These are phyloP conservation scores for Trypanosoma cruzi DNA, from an alignment of 208 protist genomes.

Conservation along the genomic window DNA sequence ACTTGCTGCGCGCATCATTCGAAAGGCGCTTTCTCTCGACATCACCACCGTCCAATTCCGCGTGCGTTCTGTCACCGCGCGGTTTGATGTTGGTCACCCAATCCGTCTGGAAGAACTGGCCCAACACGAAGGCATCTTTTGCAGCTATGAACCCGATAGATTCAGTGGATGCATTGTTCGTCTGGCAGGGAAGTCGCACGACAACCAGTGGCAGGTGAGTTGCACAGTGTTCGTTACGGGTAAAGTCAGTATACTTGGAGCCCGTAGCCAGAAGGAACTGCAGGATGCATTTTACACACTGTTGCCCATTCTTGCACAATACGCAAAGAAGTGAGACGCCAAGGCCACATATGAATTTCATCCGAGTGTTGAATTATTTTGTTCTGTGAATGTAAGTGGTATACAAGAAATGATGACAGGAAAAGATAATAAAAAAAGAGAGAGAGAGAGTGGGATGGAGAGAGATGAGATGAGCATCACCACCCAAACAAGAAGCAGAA, in stretches of 20 bases:
- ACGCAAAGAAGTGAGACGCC: slow-evolving; percentile 40
- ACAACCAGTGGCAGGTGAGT: slow-evolving; percentile 74
- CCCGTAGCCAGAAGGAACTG: slow-evolving; percentile 80
- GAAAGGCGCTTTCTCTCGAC: slow-evolving; percentile 69
- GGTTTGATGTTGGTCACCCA: slow-evolving; percentile 84
- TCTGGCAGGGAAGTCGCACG: slow-evolving; percentile 50
- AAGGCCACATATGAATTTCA: background rate
- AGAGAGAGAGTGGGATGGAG: slow-evolving; percentile 4
- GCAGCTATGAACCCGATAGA: slow-evolving; percentile 87
- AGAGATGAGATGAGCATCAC: background rate
- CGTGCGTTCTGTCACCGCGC: slow-evolving; percentile 79
- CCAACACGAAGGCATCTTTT: slow-evolving; percentile 49
- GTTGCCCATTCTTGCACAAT: slow-evolving; percentile 66
- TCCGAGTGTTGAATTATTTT: background rate
- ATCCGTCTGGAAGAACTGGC: slow-evolving; percentile 78
- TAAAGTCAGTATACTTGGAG: slow-evolving; percentile 81
- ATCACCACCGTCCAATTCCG: slow-evolving; percentile 79
- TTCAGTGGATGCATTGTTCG: slow-evolving; percentile 81
- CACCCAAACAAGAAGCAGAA: background rate
- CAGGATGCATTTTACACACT: slow-evolving; percentile 82
- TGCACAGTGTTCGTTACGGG: slow-evolving; percentile 86
- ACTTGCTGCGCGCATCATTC: slow-evolving; percentile 85
- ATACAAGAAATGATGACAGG: background rate
- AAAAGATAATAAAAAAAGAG: background rate
- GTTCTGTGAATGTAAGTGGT: background rate